A percentile compares a stretch with the other conserved stretches of the same genome.
Evolutionary conservation across 2,329 filamentous ascomycete species (phyloP).

Genomic region (Zalaria sp.): DNA sequence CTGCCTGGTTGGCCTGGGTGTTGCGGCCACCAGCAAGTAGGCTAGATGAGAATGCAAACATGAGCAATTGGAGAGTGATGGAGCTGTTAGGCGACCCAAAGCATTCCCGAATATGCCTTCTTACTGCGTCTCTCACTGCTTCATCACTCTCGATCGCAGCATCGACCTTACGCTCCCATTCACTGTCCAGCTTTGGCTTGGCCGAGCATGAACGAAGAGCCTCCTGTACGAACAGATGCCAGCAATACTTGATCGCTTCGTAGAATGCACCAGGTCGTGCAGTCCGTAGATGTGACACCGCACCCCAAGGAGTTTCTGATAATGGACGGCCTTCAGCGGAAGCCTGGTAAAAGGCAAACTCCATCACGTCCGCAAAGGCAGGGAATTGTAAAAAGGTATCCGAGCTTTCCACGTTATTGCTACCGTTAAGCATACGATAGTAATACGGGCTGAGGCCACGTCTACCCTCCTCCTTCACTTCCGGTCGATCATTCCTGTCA

Average conservation of each 20-base stretch:
- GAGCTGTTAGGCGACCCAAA: conserved; percentile 12
- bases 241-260: conserved; percentile 55
- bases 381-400: conserved; percentile 22
- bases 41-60: conserved; percentile 5
- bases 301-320: not conserved
- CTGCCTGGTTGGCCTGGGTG: conserved; percentile 1
- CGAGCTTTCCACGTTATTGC: conserved; percentile 11
- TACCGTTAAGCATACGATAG: conserved; percentile 47
- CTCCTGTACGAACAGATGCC: conserved; percentile 45
- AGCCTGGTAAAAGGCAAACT: conserved; percentile 7
- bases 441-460: conserved; percentile 74
- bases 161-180: conserved; percentile 75
- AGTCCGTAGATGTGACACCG: conserved; percentile 1
- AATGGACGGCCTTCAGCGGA: not conserved
- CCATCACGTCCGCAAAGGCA: conserved; percentile 28
- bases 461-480: conserved; percentile 78
- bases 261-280: conserved; percentile 41
- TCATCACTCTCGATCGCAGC: conserved; percentile 57
- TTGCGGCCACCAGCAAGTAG: not conserved
- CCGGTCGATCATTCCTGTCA: conserved; percentile 53
- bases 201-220: conserved; percentile 33
- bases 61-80: conserved; percentile 3
- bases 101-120: conserved; percentile 31
- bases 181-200: conserved; percentile 48
- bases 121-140: conserved; percentile 45